Percentiles rank a stretch among this genome's conserved stretches.
phyloP scores from a whole-genome alignment of 1,139 yeast genomes.

The Debaryomycetaceae sp. region DNA sequence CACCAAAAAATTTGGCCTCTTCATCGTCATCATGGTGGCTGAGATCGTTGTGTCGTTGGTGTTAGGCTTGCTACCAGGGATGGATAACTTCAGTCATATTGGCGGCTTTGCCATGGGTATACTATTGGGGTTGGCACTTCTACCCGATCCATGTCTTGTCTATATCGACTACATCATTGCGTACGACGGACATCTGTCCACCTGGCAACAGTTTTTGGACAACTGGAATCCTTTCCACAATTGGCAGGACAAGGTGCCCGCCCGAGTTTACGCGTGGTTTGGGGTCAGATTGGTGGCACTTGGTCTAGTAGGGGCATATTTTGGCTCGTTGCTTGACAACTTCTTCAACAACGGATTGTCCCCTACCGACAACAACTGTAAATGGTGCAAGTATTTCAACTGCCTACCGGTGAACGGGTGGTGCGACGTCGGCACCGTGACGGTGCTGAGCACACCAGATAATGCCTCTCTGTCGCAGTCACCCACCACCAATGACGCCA shows the following conservation, averaged over 20 bases:
- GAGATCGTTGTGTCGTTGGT: constrained; percentile 62
- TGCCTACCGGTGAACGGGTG: constrained; percentile 71
- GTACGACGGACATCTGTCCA: constrained; percentile 30
- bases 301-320: constrained; percentile 46
- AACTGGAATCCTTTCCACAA: constrained; percentile 41
- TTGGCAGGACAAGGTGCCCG: constrained; percentile 29
- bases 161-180: constrained; percentile 40
- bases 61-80: constrained; percentile 67
- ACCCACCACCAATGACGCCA: not conserved
- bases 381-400: constrained; percentile 71
- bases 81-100: constrained; percentile 73
- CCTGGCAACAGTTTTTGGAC: constrained; percentile 38
- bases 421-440: constrained; percentile 60
- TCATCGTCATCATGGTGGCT: constrained; percentile 44
- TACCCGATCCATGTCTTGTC: constrained; percentile 56
- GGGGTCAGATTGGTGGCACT: constrained; percentile 44
- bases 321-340: constrained; percentile 45
- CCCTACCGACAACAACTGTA: constrained; percentile 30
- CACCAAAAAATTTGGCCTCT: constrained; percentile 38
- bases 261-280: constrained; percentile 46
- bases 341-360: constrained; percentile 44
- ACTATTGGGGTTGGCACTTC: constrained; percentile 45
- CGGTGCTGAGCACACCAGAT: constrained; percentile 20
- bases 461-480: not conserved
- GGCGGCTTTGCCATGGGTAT: constrained; percentile 73